phyloP scores from a whole-genome alignment of 1,284 basidiomycete genomes.

The Rhodotorula sp. region DNA sequence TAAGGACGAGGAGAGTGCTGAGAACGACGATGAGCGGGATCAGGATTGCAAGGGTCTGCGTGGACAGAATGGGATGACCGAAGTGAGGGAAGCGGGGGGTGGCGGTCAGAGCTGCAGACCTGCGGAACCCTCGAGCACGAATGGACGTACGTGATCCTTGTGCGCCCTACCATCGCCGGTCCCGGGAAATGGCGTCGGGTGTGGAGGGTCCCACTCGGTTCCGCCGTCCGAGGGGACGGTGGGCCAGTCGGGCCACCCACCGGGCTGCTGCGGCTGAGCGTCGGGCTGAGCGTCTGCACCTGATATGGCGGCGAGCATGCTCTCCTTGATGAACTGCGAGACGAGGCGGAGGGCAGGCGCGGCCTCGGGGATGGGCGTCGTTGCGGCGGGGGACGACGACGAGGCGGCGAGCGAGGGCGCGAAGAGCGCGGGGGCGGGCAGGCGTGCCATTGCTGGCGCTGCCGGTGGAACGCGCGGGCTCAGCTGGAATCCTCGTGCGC shows the following conservation, averaged over 20 bases:
- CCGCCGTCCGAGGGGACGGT: neutral
- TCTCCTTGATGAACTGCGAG: neutral
- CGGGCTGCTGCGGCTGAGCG: neutral
- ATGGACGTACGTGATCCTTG: neutral
- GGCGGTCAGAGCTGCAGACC: neutral
- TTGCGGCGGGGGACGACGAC: neutral
- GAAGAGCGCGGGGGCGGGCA: too few species aligned
- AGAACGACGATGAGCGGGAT: slow-evolving; percentile 89
- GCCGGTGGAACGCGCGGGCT: too few species aligned
- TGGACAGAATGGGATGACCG: neutral
- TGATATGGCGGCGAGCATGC: neutral
- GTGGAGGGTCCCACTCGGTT: neutral
- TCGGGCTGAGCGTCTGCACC: neutral
- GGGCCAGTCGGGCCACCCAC: neutral
- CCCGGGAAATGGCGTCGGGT: neutral
- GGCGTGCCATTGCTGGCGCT: too few species aligned
- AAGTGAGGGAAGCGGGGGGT: neutral
- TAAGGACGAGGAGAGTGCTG: slow-evolving; percentile 87
- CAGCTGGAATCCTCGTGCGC: too few species aligned
- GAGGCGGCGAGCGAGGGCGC: too few species aligned
- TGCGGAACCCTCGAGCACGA: too few species aligned
- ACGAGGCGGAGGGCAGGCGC: neutral
- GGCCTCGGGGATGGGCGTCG: neutral
- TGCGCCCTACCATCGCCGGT: neutral
- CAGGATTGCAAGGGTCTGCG: slow-evolving; percentile 57